A percentile compares a stretch with the other conserved stretches of the same genome.
These are phyloP conservation scores for Entoloma clypeatum DNA, from an alignment of 1,284 basidiomycete species.

Conservation along the genomic window DNA sequence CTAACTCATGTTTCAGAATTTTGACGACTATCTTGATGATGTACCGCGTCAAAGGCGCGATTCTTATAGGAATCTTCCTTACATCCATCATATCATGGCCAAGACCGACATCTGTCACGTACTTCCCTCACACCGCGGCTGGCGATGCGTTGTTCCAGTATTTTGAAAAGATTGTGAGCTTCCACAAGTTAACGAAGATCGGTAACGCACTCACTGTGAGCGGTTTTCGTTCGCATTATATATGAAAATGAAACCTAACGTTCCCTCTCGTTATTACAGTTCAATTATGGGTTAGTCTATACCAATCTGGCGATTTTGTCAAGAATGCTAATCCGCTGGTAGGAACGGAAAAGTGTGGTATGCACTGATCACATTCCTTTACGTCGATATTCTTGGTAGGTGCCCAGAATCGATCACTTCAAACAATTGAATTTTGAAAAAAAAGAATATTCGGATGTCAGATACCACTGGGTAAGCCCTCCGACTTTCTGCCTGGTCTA, in stretches of 20 bases:
- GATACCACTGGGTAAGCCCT: slow-evolving; percentile 40
- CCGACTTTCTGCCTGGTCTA: neutral
- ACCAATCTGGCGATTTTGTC: neutral
- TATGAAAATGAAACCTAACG: neutral
- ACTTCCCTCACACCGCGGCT: slow-evolving; percentile 69
- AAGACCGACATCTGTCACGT: slow-evolving; percentile 74
- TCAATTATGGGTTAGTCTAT: slow-evolving; percentile 40
- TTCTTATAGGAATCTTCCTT: slow-evolving; percentile 81
- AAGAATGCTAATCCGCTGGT: slow-evolving; percentile 17
- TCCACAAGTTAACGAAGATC: slow-evolving; percentile 59
- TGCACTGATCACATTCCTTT: slow-evolving; percentile 83
- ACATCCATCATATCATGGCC: slow-evolving; percentile 91
- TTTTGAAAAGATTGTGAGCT: slow-evolving; percentile 85
- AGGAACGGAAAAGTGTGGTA: slow-evolving; percentile 81
- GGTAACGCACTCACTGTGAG: slow-evolving; percentile 65
- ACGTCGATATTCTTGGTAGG: slow-evolving; percentile 80
- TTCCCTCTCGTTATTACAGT: slow-evolving; percentile 29
- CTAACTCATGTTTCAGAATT: slow-evolving; percentile 38
- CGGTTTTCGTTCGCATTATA: slow-evolving; percentile 11
- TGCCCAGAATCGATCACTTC: slow-evolving; percentile 8
- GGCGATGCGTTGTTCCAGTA: slow-evolving; percentile 79
- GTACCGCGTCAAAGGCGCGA: slow-evolving; percentile 83
- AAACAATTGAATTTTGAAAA: slow-evolving; percentile 1
- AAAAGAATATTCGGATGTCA: slow-evolving; percentile 15
- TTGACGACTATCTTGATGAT: slow-evolving; percentile 78